A percentile compares a stretch with the other conserved stretches of the same genome.
These are phyloP conservation scores for Cyberlindnera maclurae DNA, from an alignment of 805 yeast species.

Conservation along the genomic window DNA sequence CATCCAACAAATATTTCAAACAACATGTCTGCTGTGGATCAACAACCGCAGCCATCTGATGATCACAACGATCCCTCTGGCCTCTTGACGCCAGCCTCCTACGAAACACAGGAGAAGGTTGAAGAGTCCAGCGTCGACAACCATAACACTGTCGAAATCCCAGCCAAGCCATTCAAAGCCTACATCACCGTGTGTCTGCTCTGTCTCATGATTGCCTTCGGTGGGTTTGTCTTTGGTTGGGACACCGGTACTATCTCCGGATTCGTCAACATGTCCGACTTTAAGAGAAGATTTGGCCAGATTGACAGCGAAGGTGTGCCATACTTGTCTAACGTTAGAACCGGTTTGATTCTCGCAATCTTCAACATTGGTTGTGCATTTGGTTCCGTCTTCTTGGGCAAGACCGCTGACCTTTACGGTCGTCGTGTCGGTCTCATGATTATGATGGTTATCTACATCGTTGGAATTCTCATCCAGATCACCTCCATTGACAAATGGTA, in stretches of 20 bases:
- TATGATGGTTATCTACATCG: constrained; percentile 55
- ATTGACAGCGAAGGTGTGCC: constrained; percentile 32
- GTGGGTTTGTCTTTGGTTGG: constrained; percentile 75
- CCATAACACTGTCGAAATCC: constrained; percentile 10
- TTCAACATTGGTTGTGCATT: constrained; percentile 74
- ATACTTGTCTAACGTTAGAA: constrained; percentile 45
- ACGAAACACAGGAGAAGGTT: constrained; percentile 13
- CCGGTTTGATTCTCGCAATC: constrained; percentile 49
- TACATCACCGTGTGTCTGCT: constrained; percentile 24
- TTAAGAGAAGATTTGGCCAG: constrained; percentile 50
- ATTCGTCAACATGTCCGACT: constrained; percentile 53
- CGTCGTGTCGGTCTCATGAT: constrained; percentile 58
- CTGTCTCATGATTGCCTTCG: constrained; percentile 53
- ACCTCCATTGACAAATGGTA: constrained; percentile 51
- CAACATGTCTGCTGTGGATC: constrained; percentile 11
- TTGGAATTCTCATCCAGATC: constrained; percentile 64
- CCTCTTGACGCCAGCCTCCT: constrained; percentile 18
- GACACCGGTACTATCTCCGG: constrained; percentile 80
- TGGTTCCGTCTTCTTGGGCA: constrained; percentile 58
- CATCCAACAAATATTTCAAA: background rate
- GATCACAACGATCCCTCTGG: constrained; percentile 13
- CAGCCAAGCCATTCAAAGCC: constrained; percentile 28
- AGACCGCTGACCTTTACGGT: constrained; percentile 56
- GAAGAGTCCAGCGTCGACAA: constrained; percentile 11
- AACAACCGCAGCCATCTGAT: constrained; percentile 6